Evolutionary conservation across 805 yeast species (phyloP).

Genomic region (Ogataea nakhonphanomensis): DNA sequence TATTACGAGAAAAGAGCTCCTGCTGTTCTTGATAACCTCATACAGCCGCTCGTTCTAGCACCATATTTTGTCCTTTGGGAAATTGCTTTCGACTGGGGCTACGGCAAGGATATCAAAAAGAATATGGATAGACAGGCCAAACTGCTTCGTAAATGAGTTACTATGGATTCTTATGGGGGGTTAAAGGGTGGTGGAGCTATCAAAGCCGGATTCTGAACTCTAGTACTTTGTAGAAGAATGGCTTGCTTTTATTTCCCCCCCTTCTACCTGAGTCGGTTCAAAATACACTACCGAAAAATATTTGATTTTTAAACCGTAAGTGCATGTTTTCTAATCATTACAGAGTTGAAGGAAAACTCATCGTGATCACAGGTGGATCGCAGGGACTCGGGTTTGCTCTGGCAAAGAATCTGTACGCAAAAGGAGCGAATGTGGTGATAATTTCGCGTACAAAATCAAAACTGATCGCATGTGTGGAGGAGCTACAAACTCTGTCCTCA

Average conservation of each 20-base stretch:
- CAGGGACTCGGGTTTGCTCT: constrained; percentile 89
- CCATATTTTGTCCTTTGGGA: constrained; percentile 88
- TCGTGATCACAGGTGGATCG: constrained; percentile 87
- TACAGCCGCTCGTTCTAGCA: constrained; percentile 85
- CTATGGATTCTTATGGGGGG: too few relatives aligned
- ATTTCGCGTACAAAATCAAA: constrained; percentile 74
- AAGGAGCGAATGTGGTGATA: constrained; percentile 63
- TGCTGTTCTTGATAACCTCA: constrained; percentile 75
- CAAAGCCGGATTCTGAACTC: too few relatives aligned
- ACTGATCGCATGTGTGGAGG: constrained; percentile 46
- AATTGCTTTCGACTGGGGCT: constrained; percentile 65
- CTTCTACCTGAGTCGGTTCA: too few relatives aligned
- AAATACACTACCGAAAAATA: background rate
- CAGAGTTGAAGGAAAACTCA: constrained; percentile 46
- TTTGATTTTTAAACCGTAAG: background rate
- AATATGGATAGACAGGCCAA: constrained; percentile 48
- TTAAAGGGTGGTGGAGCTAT: too few relatives aligned
- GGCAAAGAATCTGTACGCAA: constrained; percentile 45
- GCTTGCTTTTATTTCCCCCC: too few relatives aligned
- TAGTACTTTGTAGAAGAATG: too few relatives aligned
- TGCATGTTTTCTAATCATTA: constrained; percentile 13
- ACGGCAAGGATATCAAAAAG: constrained; percentile 46
- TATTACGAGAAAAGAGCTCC: constrained; percentile 80
- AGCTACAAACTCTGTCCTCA: constrained; percentile 35
- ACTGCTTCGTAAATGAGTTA: constrained; percentile 20